These are phyloP conservation scores for Massariosphaeria phaeospora DNA, from an alignment of 495 filamentous ascomycete species.

Conservation along the genomic window DNA sequence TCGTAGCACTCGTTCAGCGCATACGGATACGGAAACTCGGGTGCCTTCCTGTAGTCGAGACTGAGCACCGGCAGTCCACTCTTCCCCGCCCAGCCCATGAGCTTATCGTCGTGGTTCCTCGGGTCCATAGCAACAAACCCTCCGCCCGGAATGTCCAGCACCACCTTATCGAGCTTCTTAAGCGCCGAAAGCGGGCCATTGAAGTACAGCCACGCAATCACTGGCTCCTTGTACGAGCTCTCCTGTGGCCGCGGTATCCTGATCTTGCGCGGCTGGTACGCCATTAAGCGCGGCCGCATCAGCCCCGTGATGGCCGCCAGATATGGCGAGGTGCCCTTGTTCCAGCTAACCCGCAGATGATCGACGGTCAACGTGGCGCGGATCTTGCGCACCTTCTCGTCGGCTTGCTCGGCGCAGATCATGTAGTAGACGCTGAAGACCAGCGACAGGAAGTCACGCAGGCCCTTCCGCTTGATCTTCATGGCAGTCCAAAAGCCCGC, in stretches of 20 bases:
- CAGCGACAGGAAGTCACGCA: slow-evolving; percentile 75
- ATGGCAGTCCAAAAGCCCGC: slow-evolving; percentile 99
- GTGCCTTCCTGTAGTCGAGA: slow-evolving; percentile 90
- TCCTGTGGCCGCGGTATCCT: slow-evolving; percentile 73
- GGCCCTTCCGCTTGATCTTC: slow-evolving; percentile 75
- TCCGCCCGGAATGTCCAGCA: slow-evolving; percentile 89
- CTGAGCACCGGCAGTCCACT: slow-evolving; percentile 80
- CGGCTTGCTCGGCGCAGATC: slow-evolving; percentile 85
- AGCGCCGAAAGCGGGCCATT: slow-evolving; percentile 78
- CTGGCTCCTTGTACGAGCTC: slow-evolving; percentile 75
- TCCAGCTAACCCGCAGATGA: slow-evolving; percentile 90
- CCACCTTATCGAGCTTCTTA: slow-evolving; percentile 68
- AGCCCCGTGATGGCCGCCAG: slow-evolving; percentile 63
- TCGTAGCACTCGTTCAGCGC: slow-evolving; percentile 95
- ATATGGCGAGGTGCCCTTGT: slow-evolving; percentile 84
- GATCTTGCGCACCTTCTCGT: slow-evolving; percentile 92
- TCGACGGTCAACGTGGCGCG: slow-evolving; percentile 81
- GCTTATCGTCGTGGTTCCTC: slow-evolving; percentile 82
- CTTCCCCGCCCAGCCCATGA: slow-evolving; percentile 83
- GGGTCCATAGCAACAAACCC: slow-evolving; percentile 96
- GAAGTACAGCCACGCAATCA: slow-evolving; percentile 89
- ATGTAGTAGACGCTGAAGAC: slow-evolving; percentile 85
- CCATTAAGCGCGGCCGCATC: slow-evolving; percentile 70
- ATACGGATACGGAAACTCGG: slow-evolving; percentile 92
- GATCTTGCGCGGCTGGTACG: slow-evolving; percentile 72